phyloP scores from a whole-genome alignment of 805 yeast genomes.

The Suhomyces sp. region DNA sequence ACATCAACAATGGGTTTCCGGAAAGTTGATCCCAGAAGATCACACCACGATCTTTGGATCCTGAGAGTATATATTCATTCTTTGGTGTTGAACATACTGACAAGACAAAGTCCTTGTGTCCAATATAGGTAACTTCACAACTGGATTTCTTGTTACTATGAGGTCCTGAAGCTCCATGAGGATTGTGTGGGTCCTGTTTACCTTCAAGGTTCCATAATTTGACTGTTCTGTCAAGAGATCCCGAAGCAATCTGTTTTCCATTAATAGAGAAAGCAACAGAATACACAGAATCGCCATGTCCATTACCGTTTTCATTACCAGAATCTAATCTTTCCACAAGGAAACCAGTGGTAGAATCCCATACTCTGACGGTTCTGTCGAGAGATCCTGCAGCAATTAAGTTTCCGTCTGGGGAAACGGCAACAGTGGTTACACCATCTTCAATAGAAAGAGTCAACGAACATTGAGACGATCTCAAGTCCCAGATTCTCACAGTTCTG shows the following conservation, averaged over 20 bases:
- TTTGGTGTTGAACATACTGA: slow-evolving; percentile 94
- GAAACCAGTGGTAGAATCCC: slow-evolving; percentile 94
- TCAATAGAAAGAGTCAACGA: slow-evolving; percentile 86
- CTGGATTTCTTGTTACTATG: slow-evolving; percentile 44
- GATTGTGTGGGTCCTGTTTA: slow-evolving; percentile 29
- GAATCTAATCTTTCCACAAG: slow-evolving; percentile 89
- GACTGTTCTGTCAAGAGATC: slow-evolving; percentile 93
- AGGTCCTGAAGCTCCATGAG: slow-evolving; percentile 19
- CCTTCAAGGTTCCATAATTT: slow-evolving; percentile 91
- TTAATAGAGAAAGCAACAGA: slow-evolving; percentile 90
- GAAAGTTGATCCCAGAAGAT: slow-evolving; percentile 93
- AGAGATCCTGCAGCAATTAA: slow-evolving; percentile 95
- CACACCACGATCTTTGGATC: slow-evolving; percentile 96
- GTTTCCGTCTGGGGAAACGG: slow-evolving; percentile 93
- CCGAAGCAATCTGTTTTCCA: slow-evolving; percentile 89
- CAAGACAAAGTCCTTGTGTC: slow-evolving; percentile 94
- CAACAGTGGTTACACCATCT: slow-evolving; percentile 98
- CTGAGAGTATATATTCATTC: slow-evolving; percentile 85
- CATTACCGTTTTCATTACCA: slow-evolving; percentile 84
- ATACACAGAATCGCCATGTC: slow-evolving; percentile 95
- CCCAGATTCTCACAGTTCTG: slow-evolving; percentile 96
- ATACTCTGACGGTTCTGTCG: slow-evolving; percentile 92
- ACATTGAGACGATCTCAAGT: slow-evolving; percentile 84
- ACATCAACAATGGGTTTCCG: slow-evolving; percentile 90
- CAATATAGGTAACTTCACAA: slow-evolving; percentile 90